A percentile compares a stretch with the other conserved stretches of the same genome.
Evolutionary conservation across 1,284 basidiomycete species (phyloP).

Genomic region (Ganoderma resinaceum): DNA sequence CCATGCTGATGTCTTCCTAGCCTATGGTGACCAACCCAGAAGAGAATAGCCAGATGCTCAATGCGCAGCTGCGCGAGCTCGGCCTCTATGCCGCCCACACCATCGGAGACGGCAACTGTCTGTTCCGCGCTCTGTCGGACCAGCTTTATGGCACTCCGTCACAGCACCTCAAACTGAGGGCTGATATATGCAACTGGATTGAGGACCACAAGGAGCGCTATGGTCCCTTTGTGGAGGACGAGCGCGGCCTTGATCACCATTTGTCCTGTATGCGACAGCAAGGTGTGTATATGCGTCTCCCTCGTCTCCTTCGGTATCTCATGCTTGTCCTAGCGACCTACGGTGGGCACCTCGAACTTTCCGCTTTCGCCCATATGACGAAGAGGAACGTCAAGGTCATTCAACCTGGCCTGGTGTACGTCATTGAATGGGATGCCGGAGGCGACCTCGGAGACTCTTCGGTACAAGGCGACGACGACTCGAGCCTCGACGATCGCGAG

Average conservation of each 20-base stretch:
- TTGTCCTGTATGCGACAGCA: slow-evolving; percentile 78
- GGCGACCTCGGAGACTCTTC: slow-evolving; percentile 43
- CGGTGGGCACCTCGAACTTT: slow-evolving; percentile 90
- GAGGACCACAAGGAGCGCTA: slow-evolving; percentile 74
- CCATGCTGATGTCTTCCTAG: slow-evolving; percentile 44
- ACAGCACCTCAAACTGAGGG: slow-evolving; percentile 73
- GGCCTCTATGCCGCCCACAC: slow-evolving; percentile 83
- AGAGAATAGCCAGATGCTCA: slow-evolving; percentile 69
- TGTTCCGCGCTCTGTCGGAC: slow-evolving; percentile 84
- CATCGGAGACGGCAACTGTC: slow-evolving; percentile 87
- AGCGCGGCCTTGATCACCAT: slow-evolving; percentile 76
- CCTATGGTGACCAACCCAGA: slow-evolving; percentile 56
- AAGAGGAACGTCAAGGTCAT: slow-evolving; percentile 87
- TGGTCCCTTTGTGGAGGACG: slow-evolving; percentile 90
- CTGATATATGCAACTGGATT: slow-evolving; percentile 86
- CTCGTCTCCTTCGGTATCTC: background rate
- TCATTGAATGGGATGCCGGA: slow-evolving; percentile 77
- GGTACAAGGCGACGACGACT: slow-evolving; percentile 39
- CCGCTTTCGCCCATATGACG: slow-evolving; percentile 86
- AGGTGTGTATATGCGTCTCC: slow-evolving; percentile 53
- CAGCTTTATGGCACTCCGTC: slow-evolving; percentile 83
- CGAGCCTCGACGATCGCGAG: slow-evolving; percentile 42
- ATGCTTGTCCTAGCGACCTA: slow-evolving; percentile 70
- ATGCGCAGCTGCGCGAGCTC: slow-evolving; percentile 71
- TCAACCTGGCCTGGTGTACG: slow-evolving; percentile 86